These are phyloP conservation scores for Blastocystis sp. DNA, from an alignment of 352 stramenopile genomes.

Conservation along the genomic window DNA sequence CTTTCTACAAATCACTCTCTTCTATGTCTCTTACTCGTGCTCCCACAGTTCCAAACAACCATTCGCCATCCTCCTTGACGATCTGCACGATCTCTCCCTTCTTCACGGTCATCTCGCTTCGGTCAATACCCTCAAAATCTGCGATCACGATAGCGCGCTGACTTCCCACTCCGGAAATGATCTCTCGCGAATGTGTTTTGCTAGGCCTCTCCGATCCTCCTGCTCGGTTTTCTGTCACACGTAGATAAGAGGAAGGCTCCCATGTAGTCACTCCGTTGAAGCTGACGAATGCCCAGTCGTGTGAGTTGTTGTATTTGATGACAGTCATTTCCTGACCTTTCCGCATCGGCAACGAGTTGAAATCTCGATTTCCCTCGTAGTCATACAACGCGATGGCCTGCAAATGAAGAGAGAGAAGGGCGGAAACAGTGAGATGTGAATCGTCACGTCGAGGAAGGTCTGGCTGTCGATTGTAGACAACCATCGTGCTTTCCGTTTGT, in stretches of 20 bases:
- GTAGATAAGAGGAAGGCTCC: conserved; percentile 16
- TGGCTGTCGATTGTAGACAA: background rate
- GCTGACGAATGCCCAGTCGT: conserved; percentile 9
- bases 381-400: background rate
- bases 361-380: conserved; percentile 37
- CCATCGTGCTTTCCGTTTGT: background rate
- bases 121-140: conserved; percentile 20
- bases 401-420: background rate
- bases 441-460: background rate
- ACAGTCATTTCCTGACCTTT: background rate
- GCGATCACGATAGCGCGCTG: conserved; percentile 18
- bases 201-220: background rate
- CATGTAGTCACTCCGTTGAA: conserved; percentile 31
- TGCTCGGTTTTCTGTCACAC: background rate
- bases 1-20: conserved; percentile 16
- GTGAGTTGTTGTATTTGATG: background rate
- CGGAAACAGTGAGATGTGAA: background rate
- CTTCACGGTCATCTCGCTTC: background rate
- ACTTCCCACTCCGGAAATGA: background rate
- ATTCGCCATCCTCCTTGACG: conserved; percentile 4
- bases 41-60: conserved; percentile 31
- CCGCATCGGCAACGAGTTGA: conserved; percentile 4
- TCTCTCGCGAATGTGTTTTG: background rate
- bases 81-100: conserved; percentile 32
- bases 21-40: background rate